These are phyloP conservation scores for Cystobasidium sp. DNA, from an alignment of 1,284 basidiomycete genomes.

Conservation along the genomic window DNA sequence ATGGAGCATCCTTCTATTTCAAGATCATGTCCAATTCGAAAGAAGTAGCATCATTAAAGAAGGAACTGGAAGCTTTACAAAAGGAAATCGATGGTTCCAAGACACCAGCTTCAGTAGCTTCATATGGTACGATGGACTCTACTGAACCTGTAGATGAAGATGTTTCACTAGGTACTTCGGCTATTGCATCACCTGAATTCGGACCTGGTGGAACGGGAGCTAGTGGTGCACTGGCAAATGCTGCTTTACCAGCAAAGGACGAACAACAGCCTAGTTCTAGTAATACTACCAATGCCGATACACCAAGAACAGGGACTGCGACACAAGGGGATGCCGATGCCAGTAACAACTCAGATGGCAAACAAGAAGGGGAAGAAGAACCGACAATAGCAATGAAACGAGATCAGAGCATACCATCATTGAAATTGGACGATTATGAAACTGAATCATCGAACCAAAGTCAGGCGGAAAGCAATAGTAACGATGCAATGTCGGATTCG, in stretches of 20 bases:
- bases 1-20: constrained; percentile 52
- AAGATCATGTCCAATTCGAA: constrained; percentile 27
- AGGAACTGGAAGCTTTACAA: constrained; percentile 36
- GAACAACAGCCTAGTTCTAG: neutral
- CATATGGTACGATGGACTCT: neutral
- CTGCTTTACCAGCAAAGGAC: constrained; percentile 1
- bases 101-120: constrained; percentile 34
- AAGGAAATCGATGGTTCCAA: constrained; percentile 34
- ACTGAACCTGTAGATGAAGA: constrained; percentile 6
- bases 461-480: constrained; percentile 9
- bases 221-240: constrained; percentile 8
- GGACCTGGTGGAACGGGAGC: constrained; percentile 16
- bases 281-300: too few relatives aligned
- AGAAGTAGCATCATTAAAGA: constrained; percentile 14
- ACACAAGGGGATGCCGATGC: neutral
- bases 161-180: constrained; percentile 20
- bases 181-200: constrained; percentile 11
- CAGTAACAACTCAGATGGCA: neutral
- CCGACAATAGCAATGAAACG: neutral
- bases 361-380: neutral
- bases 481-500: constrained; percentile 27
- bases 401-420: constrained; percentile 6
- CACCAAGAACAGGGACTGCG: neutral
- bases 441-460: neutral
- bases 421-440: constrained; percentile 26